These are phyloP conservation scores for Rhizopogon vinicolor DNA, from an alignment of 768 basidiomycete species.

Conservation along the genomic window DNA sequence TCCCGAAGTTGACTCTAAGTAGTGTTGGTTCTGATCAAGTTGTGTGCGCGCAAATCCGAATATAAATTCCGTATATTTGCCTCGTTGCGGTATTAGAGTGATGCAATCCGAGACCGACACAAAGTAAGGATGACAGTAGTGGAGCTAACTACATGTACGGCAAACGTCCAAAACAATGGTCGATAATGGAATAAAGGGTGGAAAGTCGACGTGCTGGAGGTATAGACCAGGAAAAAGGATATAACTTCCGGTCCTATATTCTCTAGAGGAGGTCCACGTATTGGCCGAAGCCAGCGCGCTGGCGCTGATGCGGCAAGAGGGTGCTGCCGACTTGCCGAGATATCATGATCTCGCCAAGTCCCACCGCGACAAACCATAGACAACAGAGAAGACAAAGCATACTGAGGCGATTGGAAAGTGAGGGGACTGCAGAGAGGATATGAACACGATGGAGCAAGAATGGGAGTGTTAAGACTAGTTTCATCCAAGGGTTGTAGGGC, in stretches of 20 bases:
- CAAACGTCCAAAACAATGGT: neutral
- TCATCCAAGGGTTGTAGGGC: constrained; percentile 14
- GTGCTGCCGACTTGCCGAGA: neutral
- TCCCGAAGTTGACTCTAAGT: too few species aligned
- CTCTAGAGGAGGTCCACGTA: neutral
- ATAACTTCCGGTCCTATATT: neutral
- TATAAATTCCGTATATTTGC: too few species aligned
- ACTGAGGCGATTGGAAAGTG: neutral
- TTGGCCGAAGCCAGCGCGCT: constrained; percentile 4
- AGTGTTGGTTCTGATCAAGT: too few species aligned
- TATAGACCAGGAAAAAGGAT: neutral
- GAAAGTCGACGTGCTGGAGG: neutral
- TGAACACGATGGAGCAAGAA: neutral
- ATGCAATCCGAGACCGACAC: too few species aligned
- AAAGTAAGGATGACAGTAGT: neutral
- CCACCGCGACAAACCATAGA: constrained; percentile 1
- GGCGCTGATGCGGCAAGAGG: neutral
- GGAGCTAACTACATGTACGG: neutral
- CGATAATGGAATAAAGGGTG: neutral
- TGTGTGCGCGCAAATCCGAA: too few species aligned
- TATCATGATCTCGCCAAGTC: neutral
- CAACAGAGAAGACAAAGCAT: neutral
- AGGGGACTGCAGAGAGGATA: neutral
- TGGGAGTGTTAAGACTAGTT: neutral
- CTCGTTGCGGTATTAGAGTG: too few species aligned